phyloP scores from a whole-genome alignment of 2,329 filamentous ascomycete species.

The Fusarium sp. region DNA sequence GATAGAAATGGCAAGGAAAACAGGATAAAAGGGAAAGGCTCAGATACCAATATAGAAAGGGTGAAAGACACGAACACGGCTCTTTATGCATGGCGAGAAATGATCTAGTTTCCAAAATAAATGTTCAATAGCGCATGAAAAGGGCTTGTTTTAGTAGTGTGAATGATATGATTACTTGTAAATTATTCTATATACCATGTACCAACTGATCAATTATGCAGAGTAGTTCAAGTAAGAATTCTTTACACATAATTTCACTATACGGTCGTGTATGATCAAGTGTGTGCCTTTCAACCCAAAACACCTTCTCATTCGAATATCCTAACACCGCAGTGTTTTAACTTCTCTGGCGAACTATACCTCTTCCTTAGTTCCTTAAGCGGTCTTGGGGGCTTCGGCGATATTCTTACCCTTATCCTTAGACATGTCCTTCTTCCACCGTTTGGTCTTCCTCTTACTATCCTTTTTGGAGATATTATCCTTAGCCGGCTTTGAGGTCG shows the following conservation, averaged over 20 bases:
- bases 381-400: too few relatives aligned
- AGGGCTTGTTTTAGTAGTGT: conserved; percentile 7
- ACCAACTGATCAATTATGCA: neutral
- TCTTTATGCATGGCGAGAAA: conserved; percentile 31
- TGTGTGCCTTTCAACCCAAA: conserved; percentile 7
- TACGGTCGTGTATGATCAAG: conserved; percentile 19
- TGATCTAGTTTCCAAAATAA: conserved; percentile 21
- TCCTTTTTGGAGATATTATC: too few relatives aligned
- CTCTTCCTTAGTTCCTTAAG: neutral
- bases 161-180: neutral
- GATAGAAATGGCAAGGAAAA: conserved; percentile 6
- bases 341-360: conserved; percentile 27
- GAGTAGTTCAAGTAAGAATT: neutral
- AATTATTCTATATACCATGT: neutral
- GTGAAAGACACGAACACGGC: conserved; percentile 10
- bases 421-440: too few relatives aligned
- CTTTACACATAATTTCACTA: conserved; percentile 1
- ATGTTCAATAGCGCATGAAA: conserved; percentile 10
- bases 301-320: conserved; percentile 26
- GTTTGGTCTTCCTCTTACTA: too few relatives aligned
- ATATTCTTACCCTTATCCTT: too few relatives aligned
- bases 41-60: conserved; percentile 36
- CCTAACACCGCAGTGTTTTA: conserved; percentile 42
- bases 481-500: too few relatives aligned
- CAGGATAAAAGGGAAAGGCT: neutral